phyloP scores from a whole-genome alignment of 2,329 filamentous ascomycete species.

The Colletotrichum sp. region DNA sequence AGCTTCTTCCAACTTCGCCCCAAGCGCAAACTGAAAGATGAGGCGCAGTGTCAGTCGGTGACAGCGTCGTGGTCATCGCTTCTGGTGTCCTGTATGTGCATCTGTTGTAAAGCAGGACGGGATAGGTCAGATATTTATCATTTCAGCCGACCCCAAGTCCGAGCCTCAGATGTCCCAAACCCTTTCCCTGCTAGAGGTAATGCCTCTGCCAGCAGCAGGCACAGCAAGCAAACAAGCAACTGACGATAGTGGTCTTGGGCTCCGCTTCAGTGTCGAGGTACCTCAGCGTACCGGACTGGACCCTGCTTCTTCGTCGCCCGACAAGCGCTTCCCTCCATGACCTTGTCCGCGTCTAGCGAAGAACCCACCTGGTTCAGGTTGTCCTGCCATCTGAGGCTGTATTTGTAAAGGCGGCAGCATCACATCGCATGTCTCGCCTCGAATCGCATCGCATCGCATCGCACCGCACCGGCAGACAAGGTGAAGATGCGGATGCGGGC shows the following conservation, averaged over 20 bases:
- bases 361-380: background rate
- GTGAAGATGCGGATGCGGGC: background rate
- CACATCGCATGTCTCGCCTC: background rate
- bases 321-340: background rate
- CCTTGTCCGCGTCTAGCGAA: background rate
- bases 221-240: background rate
- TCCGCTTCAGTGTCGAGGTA: background rate
- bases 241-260: background rate
- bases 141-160: background rate
- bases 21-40: background rate
- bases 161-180: background rate
- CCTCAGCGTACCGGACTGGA: background rate
- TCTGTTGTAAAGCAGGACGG: background rate
- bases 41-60: background rate
- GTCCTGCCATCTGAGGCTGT: background rate
- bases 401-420: background rate
- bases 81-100: background rate
- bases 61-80: background rate
- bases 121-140: background rate
- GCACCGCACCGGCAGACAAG: background rate
- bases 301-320: background rate
- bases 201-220: background rate
- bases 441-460: background rate
- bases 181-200: background rate
- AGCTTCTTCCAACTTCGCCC: background rate